Evolutionary conservation across 176 grass and related monocot species (phyloP), one percentile per base, ranked within the genome.

Genomic region (Pontederia crassipes): DNA sequence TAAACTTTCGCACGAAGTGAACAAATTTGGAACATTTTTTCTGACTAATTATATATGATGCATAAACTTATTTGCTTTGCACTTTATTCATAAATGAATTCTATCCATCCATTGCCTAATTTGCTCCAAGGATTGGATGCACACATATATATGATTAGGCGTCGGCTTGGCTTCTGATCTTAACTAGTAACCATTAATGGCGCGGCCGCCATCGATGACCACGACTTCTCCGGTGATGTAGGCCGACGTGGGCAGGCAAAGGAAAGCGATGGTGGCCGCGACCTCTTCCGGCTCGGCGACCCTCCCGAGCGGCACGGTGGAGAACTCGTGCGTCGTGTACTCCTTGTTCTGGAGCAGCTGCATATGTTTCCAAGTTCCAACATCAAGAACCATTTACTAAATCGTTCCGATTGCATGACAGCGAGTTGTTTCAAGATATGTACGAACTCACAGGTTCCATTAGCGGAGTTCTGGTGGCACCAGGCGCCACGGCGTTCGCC

Each of bases 171-270:
- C 20, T 24, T 24, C 20, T 24, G 20, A 24, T 24, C 20, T 24
- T 24, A 24, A 24, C 20, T 40, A 15, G 51, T 53, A 14, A 11
- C 51, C 51, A n/a, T 53, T 53, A 12, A n/a, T n/a, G 15, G 51
- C 11, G 11, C 15, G 11, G 13, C 78, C 78, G 10, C 69, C 70
- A 12, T 80, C 78, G 55, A 80, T 64, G 0, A 10, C 13, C 4
- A 80, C 74, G 13, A 69, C 45, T 40, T 80, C 48, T 12, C 78
- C 64, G 2, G 54, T 80, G 20, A 80, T 15, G 20, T 60, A 80
- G 0, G 64, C 56, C 27, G 78, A 27, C 17, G 70, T 64, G 12
- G 78, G 70, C 48, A 80, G 58, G 14, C 78, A 74, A 47, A 80
- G 63, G 54, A 80, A 80, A 3, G 78, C 63, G 0, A 50, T 70